Conservation (phyloP, 129 eudicot species). For the Kitagawia praeruptora region DNA sequence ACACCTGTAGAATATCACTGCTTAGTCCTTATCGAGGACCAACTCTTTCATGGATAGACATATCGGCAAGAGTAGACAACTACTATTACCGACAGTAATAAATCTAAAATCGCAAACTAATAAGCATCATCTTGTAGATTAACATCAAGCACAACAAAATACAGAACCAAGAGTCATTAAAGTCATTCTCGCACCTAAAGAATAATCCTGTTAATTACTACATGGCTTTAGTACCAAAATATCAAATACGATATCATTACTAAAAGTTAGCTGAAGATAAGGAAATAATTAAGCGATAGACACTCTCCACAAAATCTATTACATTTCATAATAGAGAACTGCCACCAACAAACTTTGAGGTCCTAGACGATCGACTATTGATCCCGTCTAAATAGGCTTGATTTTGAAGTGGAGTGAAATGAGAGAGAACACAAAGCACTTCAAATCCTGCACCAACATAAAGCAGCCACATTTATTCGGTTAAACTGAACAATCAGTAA, state of each 20-base stretch:
- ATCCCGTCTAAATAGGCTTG: conserved; percentile 60
- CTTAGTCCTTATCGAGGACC: neutral
- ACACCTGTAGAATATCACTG: neutral
- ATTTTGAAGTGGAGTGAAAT: conserved; percentile 96
- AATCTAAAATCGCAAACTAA: neutral
- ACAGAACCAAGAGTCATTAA: neutral
- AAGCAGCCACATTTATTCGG: neutral
- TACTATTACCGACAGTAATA: neutral
- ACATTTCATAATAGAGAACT: neutral
- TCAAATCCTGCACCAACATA: conserved; percentile 68
- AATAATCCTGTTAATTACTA: neutral
- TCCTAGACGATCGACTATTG: neutral
- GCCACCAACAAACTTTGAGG: neutral
- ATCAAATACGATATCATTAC: neutral
- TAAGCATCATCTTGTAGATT: neutral
- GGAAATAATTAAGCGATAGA: neutral
- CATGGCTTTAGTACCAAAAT: neutral
- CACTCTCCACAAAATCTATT: neutral
- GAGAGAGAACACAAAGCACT: conserved; percentile 91
- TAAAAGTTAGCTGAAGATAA: neutral
- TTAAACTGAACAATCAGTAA: neutral
- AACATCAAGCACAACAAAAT: neutral
- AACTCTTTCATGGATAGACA: neutral
- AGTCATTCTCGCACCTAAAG: neutral
- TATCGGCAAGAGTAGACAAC: neutral